phyloP scores from a whole-genome alignment of 1,139 yeast species.

The Taphrina pruni region DNA sequence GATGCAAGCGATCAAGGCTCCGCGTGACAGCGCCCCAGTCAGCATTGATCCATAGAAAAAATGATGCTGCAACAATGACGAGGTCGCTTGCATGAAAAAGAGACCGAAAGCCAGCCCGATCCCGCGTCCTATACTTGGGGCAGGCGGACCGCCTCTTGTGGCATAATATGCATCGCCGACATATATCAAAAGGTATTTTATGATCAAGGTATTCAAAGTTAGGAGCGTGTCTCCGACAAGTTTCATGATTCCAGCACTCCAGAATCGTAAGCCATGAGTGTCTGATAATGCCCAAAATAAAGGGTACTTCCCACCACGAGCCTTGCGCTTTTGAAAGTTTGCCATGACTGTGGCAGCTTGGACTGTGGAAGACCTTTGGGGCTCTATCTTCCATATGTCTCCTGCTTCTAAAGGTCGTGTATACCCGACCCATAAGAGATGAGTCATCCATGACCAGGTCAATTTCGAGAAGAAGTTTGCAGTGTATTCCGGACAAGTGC shows the following conservation, averaged over 20 bases:
- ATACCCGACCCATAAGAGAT: slow-evolving; percentile 81
- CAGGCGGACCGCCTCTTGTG: slow-evolving; percentile 38
- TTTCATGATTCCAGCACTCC: slow-evolving; percentile 56
- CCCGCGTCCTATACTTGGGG: slow-evolving; percentile 57
- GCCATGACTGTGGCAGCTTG: slow-evolving; percentile 58
- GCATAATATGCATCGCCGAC: slow-evolving; percentile 51
- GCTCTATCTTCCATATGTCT: slow-evolving; percentile 65
- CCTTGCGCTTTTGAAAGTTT: slow-evolving; percentile 54
- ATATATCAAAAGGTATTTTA: slow-evolving; percentile 62
- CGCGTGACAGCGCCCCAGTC: slow-evolving; percentile 72
- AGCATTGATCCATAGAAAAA: slow-evolving; percentile 66
- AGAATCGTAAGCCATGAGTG: slow-evolving; percentile 63
- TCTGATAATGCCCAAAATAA: slow-evolving; percentile 59
- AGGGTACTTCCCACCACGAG: slow-evolving; percentile 48
- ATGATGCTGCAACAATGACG: slow-evolving; percentile 65
- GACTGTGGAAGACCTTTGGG: slow-evolving; percentile 54
- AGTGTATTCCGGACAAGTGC: slow-evolving; percentile 27
- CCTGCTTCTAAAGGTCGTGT: slow-evolving; percentile 67
- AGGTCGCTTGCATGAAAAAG: slow-evolving; percentile 56
- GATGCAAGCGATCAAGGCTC: slow-evolving; percentile 69
- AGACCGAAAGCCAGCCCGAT: slow-evolving; percentile 68
- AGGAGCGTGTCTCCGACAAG: slow-evolving; percentile 59
- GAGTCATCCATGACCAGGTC: slow-evolving; percentile 91
- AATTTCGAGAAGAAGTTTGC: slow-evolving; percentile 83
- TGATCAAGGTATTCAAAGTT: slow-evolving; percentile 60